Percentiles rank a stretch among this genome's conserved stretches.
Evolutionary conservation across 352 stramenopile genomes (phyloP).

Genomic region (Pythium dissotocum): DNA sequence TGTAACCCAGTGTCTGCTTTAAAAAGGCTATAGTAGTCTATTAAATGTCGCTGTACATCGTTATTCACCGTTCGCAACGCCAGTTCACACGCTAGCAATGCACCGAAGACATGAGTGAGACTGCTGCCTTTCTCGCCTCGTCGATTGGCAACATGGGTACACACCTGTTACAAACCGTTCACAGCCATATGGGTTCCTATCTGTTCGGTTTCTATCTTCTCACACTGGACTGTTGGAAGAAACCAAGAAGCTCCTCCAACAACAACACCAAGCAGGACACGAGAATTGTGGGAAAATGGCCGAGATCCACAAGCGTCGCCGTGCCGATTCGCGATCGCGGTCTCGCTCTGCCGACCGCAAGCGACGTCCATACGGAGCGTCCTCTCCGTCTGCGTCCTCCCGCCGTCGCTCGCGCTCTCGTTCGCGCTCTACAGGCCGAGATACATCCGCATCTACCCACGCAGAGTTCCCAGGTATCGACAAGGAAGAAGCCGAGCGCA

Average conservation of each 20-base stretch:
- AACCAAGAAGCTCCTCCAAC: not conserved
- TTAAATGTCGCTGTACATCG: too few species aligned
- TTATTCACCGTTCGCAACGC: too few species aligned
- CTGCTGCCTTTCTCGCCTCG: not conserved
- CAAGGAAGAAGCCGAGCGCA: conserved; percentile 61
- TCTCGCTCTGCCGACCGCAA: conserved; percentile 35
- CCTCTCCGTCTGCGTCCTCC: conserved; percentile 4
- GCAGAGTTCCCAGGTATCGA: conserved; percentile 33
- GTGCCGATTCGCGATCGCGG: conserved; percentile 34
- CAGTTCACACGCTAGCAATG: too few species aligned
- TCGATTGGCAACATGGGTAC: not conserved
- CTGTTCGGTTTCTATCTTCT: conserved; percentile 1
- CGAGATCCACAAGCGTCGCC: conserved; percentile 42
- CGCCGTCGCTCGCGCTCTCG: conserved; percentile 10
- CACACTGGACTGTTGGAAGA: not conserved
- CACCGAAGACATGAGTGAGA: too few species aligned
- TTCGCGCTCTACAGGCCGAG: conserved; percentile 9
- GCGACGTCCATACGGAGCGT: conserved; percentile 12
- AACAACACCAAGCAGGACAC: not conserved
- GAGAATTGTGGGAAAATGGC: conserved; percentile 8
- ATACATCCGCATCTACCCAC: conserved; percentile 7
- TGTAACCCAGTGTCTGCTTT: too few species aligned
- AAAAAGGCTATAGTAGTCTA: too few species aligned
- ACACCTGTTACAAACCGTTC: not conserved
- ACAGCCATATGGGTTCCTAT: not conserved